phyloP scores from a whole-genome alignment of 1,139 yeast genomes.

The Lodderomyces metapsilosis region DNA sequence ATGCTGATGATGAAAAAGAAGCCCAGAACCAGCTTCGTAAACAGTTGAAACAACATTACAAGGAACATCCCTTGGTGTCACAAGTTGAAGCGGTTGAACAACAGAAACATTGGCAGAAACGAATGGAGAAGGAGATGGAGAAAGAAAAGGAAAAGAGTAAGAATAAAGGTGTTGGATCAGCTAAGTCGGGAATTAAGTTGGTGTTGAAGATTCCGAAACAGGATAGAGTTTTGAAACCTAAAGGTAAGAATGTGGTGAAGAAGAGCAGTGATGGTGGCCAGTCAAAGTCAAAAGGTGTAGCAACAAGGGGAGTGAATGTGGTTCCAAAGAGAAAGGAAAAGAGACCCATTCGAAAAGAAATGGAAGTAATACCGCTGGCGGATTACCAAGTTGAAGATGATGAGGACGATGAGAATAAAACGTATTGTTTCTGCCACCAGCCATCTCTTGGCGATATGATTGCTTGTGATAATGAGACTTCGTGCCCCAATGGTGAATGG shows the following conservation, averaged over 20 bases:
- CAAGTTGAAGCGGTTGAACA: conserved; percentile 42
- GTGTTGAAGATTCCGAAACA: conserved; percentile 28
- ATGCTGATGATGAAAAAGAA: conserved; percentile 9
- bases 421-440: conserved; percentile 45
- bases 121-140: no score
- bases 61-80: conserved; percentile 35
- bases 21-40: conserved; percentile 24
- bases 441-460: conserved; percentile 49
- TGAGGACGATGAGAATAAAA: conserved; percentile 23
- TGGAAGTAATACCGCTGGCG: conserved; percentile 3
- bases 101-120: conserved; percentile 22
- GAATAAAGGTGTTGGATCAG: conserved; percentile 1
- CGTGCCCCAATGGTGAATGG: conserved; percentile 51
- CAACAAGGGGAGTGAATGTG: background rate
- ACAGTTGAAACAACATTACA: conserved; percentile 36
- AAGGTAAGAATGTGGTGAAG: conserved; percentile 7
- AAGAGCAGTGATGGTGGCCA: background rate
- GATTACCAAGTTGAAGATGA: conserved; percentile 7
- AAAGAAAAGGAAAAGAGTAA: conserved; percentile 22
- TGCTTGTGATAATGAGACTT: conserved; percentile 41
- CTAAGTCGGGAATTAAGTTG: conserved; percentile 24
- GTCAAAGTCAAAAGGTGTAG: background rate
- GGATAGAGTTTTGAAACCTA: conserved; percentile 8
- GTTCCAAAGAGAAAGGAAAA: conserved; percentile 6
- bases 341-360: conserved; percentile 6